Conservation (phyloP, 2,329 filamentous ascomycete genomes). For the Coniochaeta sp. region DNA sequence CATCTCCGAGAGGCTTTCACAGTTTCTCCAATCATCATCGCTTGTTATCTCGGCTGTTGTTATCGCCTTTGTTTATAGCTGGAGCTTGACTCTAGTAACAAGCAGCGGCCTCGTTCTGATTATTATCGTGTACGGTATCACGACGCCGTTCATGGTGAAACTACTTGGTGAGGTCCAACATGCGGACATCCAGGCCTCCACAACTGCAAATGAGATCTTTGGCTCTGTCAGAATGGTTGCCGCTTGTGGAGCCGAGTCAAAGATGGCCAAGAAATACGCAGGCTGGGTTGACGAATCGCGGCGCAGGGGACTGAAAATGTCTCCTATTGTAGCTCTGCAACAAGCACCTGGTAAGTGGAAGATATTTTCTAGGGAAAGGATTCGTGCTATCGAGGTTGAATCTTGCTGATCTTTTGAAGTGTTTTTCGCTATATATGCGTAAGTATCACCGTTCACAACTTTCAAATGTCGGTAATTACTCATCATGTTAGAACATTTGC, state of each 20-base stretch:
- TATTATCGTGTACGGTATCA: slow-evolving; percentile 33
- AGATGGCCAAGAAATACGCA: slow-evolving; percentile 44
- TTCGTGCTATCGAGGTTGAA: not conserved
- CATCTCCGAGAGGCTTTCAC: slow-evolving; percentile 53
- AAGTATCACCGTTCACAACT: slow-evolving; percentile 18
- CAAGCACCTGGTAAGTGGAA: slow-evolving; percentile 17
- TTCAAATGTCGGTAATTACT: slow-evolving; percentile 2
- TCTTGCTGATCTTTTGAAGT: slow-evolving; percentile 11
- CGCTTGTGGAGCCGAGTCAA: slow-evolving; percentile 52
- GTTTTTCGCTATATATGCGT: slow-evolving; percentile 22
- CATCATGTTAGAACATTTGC: slow-evolving; percentile 32
- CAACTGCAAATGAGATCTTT: slow-evolving; percentile 53
- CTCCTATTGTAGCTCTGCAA: slow-evolving; percentile 18
- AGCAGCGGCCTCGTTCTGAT: slow-evolving; percentile 49
- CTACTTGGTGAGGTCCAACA: slow-evolving; percentile 32
- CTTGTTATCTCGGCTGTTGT: slow-evolving; percentile 44
- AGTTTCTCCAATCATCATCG: slow-evolving; percentile 46
- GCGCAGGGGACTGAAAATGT: slow-evolving; percentile 17
- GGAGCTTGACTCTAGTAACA: slow-evolving; percentile 52
- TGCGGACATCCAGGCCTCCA: slow-evolving; percentile 48
- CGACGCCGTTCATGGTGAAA: slow-evolving; percentile 50
- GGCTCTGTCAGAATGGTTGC: slow-evolving; percentile 51
- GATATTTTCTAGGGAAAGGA: not conserved
- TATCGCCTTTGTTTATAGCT: slow-evolving; percentile 49
- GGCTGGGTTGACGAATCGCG: slow-evolving; percentile 46